Conservation (phyloP, 1,139 yeast genomes). For the Candida pseudoviswanathii region DNA sequence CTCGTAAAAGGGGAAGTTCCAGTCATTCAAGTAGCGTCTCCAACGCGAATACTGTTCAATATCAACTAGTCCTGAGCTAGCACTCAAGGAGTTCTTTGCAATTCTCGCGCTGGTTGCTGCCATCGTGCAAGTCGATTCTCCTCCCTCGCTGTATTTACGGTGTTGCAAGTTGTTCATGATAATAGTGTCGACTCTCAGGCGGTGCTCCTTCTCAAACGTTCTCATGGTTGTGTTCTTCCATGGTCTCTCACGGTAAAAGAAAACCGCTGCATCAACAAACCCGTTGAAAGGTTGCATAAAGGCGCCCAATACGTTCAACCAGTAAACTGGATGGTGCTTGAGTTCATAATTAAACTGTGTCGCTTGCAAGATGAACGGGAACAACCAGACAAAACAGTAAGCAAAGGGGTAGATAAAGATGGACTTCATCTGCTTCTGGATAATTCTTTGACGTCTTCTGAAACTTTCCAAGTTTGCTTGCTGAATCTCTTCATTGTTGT, state of each 20-base stretch:
- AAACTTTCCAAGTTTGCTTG: slow-evolving; percentile 61
- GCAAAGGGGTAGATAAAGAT: slow-evolving; percentile 86
- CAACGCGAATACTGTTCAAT: slow-evolving; percentile 29
- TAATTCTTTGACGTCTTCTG: slow-evolving; percentile 60
- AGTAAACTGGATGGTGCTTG: slow-evolving; percentile 53
- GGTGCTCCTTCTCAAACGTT: slow-evolving; percentile 42
- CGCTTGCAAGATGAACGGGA: slow-evolving; percentile 74
- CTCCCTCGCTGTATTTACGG: slow-evolving; percentile 7
- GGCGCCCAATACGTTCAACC: slow-evolving; percentile 70
- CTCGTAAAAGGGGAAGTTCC: slow-evolving; percentile 44
- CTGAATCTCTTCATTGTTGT: slow-evolving; percentile 47
- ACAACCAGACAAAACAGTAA: slow-evolving; percentile 76
- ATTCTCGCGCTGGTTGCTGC: slow-evolving; percentile 28
- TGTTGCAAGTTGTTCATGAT: slow-evolving; percentile 14
- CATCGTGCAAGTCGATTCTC: slow-evolving; percentile 12
- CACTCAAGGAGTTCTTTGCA: slow-evolving; percentile 29
- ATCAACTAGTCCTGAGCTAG: slow-evolving; percentile 28
- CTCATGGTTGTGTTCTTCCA: slow-evolving; percentile 57
- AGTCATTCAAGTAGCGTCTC: slow-evolving; percentile 37
- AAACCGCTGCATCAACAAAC: slow-evolving; percentile 73
- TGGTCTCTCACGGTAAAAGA: slow-evolving; percentile 76
- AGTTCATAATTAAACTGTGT: slow-evolving; percentile 57
- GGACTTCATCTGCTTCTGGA: slow-evolving; percentile 76
- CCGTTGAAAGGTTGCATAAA: slow-evolving; percentile 83
- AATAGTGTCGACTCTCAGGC: slow-evolving; percentile 28